Evolutionary conservation across 2,329 filamentous ascomycete genomes (phyloP).

Genomic region (Paraphaeosphaeria minitans): DNA sequence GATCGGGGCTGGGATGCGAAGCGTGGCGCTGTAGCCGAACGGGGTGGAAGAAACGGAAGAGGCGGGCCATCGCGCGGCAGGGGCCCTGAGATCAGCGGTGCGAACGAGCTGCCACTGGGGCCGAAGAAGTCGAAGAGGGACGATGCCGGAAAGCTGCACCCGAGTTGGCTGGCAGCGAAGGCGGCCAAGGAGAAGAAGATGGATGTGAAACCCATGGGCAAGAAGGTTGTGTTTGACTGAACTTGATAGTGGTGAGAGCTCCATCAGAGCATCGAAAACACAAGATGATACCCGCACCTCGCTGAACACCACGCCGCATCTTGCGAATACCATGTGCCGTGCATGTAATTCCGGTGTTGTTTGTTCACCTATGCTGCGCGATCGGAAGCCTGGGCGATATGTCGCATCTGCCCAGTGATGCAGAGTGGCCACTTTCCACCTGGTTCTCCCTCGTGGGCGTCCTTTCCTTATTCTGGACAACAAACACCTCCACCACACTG

Average conservation of each 20-base stretch:
- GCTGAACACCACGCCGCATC: too few relatives aligned
- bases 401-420: too few relatives aligned
- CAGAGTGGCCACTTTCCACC: too few relatives aligned
- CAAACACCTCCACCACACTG: neutral
- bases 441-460: too few relatives aligned
- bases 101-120: constrained; percentile 38
- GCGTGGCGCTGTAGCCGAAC: constrained; percentile 56
- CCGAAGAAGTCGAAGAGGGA: constrained; percentile 44
- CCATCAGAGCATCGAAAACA: too few relatives aligned
- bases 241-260: neutral
- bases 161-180: constrained; percentile 68
- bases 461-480: too few relatives aligned
- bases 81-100: constrained; percentile 38
- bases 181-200: constrained; percentile 61
- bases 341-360: too few relatives aligned
- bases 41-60: constrained; percentile 29
- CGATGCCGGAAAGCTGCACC: constrained; percentile 63
- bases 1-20: constrained; percentile 65
- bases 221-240: constrained; percentile 67
- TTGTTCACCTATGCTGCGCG: too few relatives aligned
- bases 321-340: too few relatives aligned
- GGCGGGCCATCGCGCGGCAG: constrained; percentile 25
- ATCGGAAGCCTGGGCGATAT: too few relatives aligned
- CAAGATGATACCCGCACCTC: too few relatives aligned
- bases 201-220: constrained; percentile 60